Conservation (phyloP, 306 rosid species). For the Ziziphus jujuba region DNA sequence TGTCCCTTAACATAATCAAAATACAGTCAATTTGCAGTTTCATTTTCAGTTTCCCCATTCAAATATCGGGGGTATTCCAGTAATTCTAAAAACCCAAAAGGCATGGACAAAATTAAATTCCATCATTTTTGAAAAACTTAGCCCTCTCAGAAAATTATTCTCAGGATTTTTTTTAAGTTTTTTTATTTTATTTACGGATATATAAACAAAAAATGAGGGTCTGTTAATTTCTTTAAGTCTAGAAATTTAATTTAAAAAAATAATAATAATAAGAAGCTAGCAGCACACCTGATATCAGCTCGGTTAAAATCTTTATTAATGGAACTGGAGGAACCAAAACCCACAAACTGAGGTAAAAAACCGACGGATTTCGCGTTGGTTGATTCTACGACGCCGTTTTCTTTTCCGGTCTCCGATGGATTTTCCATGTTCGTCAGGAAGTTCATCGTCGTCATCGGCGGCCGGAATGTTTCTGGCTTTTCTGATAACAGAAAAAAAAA, state of each 20-base stretch:
- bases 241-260: not conserved
- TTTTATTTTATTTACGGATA: no score
- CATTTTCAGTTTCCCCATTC: not conserved
- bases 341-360: constrained; percentile 35
- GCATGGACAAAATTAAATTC: no score
- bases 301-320: constrained; percentile 40
- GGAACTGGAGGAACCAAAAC: not conserved
- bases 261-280: not conserved
- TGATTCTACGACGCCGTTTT: constrained; percentile 14
- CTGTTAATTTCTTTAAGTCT: no score
- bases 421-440: constrained; percentile 43
- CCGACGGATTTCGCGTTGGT: constrained; percentile 20
- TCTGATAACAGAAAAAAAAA: not conserved
- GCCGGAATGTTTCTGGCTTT: constrained; percentile 11
- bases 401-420: constrained; percentile 32
- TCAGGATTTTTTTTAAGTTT: no score
- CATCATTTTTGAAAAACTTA: no score
- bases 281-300: constrained; percentile 45
- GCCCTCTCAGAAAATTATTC: no score
- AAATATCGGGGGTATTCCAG: constrained; percentile 14
- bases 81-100: constrained; percentile 15
- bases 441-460: constrained; percentile 38
- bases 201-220: no score
- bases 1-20: constrained; percentile 1
- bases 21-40: not conserved